Base-by-base conservation (phyloP, 257 asterid genomes). In the Perilla frutescens region DNA sequence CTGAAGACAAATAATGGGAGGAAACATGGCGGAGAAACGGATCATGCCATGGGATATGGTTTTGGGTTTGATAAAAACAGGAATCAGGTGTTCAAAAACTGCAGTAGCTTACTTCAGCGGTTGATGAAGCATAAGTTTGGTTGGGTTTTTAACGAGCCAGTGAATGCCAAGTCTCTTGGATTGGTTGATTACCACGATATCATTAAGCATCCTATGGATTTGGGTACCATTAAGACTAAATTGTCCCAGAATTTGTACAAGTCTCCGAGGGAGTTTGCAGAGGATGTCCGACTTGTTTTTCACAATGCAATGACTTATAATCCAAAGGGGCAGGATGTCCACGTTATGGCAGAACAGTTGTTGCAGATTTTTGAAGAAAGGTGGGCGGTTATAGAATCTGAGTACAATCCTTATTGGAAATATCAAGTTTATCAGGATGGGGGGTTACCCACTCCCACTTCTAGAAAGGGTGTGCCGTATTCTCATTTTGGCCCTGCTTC, bases 81-180 rank as follows among this genome's bases (percentile, higher is more conserved):
- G 77, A 83, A 77, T 57, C 88, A 82, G 66, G 79, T 77, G 48
- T 84, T 93, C 66, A 89, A 67, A 84, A 91, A 71, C 80, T 91
- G 97, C 70, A 80, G 81, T 80, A 87, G 81, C 85, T 68, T 91
- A 75, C 96, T 93, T 51, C 94, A 86, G 84, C 81, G 89, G 81
- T 81, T 93, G 76, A 93, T 89, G 98, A 91, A 88, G 82, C 98
- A 93, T 84, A 88, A 91, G 80, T 78, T 75, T 77, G 90, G 89
- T 48, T 93, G 97, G 97, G 97, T 93, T 73, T 93, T 93, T 74
- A 93, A 91, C 39, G 91, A 76, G 63, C 98, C 98, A 1, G 98
- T 93, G 63, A 77, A 93, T 80, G 94, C 89, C 29, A 76, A 76
- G 83, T 82, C 80, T 41, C 81, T 91, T 70, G 86, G 90, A 41